These are phyloP conservation scores for Aegilops tauschii DNA, from an alignment of 176 grass and related monocot genomes.

Conservation along the genomic window DNA sequence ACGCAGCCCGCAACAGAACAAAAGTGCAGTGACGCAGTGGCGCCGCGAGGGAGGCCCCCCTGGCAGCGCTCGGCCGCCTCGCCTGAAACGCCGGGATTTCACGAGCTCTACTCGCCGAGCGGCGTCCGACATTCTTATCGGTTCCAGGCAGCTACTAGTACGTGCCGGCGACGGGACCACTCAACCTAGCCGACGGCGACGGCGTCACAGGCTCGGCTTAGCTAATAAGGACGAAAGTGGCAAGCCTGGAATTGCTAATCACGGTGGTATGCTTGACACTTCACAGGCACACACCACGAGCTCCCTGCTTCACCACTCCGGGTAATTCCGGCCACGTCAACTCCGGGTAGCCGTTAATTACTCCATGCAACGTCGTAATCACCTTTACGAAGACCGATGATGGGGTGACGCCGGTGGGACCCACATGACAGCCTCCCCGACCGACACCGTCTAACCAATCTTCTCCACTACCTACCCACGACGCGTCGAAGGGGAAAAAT, in stretches of 20 bases:
- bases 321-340: background rate
- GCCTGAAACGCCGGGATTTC: background rate
- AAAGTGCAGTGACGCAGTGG: background rate
- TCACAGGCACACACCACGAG: background rate
- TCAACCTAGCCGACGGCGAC: background rate
- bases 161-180: background rate
- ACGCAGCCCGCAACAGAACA: background rate
- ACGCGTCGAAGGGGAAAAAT: background rate
- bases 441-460: conserved; percentile 13
- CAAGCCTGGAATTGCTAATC: background rate
- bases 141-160: background rate
- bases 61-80: background rate
- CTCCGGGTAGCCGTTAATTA: background rate
- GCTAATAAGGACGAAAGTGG: background rate
- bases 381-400: background rate
- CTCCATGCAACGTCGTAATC: background rate
- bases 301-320: background rate
- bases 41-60: background rate
- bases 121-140: background rate
- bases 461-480: background rate
- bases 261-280: too few relatives aligned
- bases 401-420: background rate
- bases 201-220: background rate
- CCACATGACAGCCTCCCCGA: background rate
- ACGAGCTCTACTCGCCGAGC: background rate